phyloP scores from a whole-genome alignment of 352 stramenopile species.

The Phytopythium kandeliae region DNA sequence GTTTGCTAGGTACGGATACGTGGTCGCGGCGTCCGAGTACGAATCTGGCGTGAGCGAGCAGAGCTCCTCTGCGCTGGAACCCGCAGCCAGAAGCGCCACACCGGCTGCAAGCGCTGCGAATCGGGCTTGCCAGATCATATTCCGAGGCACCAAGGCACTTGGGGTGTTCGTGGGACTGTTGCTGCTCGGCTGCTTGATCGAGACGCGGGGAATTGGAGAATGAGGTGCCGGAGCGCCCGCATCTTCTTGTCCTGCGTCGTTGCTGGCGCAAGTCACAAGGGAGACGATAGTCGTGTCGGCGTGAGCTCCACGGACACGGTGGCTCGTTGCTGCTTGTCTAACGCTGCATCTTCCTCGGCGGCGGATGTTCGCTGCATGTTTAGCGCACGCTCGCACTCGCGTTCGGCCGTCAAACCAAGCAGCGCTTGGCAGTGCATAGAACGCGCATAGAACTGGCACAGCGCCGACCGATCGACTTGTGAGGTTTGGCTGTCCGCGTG shows the following conservation, averaged over 20 bases:
- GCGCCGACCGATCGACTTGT: no score
- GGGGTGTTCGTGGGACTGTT: not conserved
- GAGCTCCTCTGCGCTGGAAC: conserved; percentile 19
- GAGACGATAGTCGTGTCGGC: no score
- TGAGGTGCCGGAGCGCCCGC: conserved; percentile 2
- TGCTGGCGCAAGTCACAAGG: not conserved
- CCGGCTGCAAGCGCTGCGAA: conserved; percentile 9
- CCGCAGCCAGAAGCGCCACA: conserved; percentile 6
- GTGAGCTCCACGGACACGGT: no score
- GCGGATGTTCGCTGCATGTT: no score
- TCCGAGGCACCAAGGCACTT: not conserved
- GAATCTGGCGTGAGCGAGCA: conserved; percentile 29
- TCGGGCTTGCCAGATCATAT: conserved; percentile 16
- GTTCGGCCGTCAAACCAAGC: no score
- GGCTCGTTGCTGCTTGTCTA: conserved; percentile 1
- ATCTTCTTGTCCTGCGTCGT: not conserved
- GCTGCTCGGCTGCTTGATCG: conserved; percentile 1
- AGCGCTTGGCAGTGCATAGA: no score
- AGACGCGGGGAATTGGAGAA: conserved; percentile 20
- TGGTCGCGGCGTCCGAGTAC: conserved; percentile 25
- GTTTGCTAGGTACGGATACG: conserved; percentile 24
- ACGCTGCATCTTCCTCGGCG: no score
- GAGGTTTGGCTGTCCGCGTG: no score
- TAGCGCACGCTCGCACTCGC: no score
- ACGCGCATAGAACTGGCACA: no score